Conservation (phyloP, 768 basidiomycete genomes). For the Boletus rubescentipes region DNA sequence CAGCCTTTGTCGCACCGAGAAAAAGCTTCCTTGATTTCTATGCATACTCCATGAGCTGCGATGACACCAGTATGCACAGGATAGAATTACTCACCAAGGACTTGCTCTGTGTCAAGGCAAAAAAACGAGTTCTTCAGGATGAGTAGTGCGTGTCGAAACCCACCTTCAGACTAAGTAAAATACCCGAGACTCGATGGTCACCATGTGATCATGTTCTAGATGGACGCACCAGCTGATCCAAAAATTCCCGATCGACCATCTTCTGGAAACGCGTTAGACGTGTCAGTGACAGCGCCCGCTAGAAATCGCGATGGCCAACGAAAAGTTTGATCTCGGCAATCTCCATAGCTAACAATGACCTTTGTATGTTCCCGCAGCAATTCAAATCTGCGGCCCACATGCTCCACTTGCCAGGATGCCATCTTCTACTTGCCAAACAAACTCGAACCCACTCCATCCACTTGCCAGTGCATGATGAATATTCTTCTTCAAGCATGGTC, state of each 20-base stretch:
- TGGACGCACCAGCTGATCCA: constrained; percentile 53
- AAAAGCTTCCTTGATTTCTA: constrained; percentile 99
- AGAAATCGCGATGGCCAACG: constrained; percentile 5
- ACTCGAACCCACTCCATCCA: too few species aligned
- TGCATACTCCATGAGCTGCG: constrained; percentile 2
- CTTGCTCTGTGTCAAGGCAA: constrained; percentile 63
- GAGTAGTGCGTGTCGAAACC: constrained; percentile 15
- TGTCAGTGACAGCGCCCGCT: too few species aligned
- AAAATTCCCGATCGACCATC: too few species aligned
- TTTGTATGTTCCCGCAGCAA: too few species aligned
- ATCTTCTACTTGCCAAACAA: too few species aligned
- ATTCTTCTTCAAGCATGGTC: too few species aligned
- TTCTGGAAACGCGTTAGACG: constrained; percentile 20
- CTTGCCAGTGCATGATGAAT: too few species aligned
- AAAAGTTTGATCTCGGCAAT: constrained; percentile 33
- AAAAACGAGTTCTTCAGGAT: neutral
- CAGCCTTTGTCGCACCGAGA: constrained; percentile 94
- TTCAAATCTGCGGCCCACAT: too few species aligned
- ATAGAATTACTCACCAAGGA: constrained; percentile 62
- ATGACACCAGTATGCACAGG: neutral
- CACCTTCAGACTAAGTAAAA: constrained; percentile 56
- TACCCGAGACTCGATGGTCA: constrained; percentile 4
- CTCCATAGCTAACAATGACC: constrained; percentile 21
- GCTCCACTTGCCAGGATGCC: too few species aligned
- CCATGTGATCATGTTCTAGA: constrained; percentile 6